Conservation (phyloP, 1,284 basidiomycete genomes). For the Afroboletus lepidellus region DNA sequence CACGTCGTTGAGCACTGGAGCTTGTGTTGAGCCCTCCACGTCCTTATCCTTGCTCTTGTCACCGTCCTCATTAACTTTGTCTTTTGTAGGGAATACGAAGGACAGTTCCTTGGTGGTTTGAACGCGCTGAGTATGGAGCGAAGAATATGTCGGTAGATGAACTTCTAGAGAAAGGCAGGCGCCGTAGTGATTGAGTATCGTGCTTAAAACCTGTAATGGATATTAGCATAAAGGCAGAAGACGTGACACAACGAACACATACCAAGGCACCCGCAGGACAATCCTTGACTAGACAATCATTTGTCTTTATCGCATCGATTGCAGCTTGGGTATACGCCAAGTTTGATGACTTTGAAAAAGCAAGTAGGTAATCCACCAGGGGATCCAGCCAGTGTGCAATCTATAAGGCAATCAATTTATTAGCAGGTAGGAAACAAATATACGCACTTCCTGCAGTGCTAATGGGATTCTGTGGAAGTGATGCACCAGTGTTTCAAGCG, state of each 20-base stretch:
- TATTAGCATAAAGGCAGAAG: not conserved
- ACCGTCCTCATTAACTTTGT: too few species aligned
- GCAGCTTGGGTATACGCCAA: constrained; percentile 2
- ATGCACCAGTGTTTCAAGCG: not conserved
- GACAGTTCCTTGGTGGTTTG: not conserved
- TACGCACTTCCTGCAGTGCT: constrained; percentile 1
- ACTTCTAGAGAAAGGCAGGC: not conserved
- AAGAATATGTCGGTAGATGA: not conserved
- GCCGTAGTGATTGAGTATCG: not conserved
- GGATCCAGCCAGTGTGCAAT: constrained; percentile 4
- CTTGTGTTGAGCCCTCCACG: too few species aligned
- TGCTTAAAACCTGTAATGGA: not conserved
- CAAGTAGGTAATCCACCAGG: not conserved
- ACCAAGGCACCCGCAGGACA: not conserved
- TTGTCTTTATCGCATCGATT: not conserved
- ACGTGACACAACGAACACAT: not conserved
- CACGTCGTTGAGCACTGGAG: too few species aligned
- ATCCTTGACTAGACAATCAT: not conserved
- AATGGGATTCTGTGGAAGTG: constrained; percentile 2
- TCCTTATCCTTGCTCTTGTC: not conserved
- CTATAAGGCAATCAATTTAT: not conserved
- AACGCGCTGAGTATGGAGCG: not conserved
- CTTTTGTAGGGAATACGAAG: not conserved
- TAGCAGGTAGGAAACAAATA: too few species aligned
- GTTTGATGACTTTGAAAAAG: not conserved